Percentiles rank a stretch among this genome's conserved stretches.
phyloP scores from a whole-genome alignment of 306 rosid species.

The Lagenaria siceraria region DNA sequence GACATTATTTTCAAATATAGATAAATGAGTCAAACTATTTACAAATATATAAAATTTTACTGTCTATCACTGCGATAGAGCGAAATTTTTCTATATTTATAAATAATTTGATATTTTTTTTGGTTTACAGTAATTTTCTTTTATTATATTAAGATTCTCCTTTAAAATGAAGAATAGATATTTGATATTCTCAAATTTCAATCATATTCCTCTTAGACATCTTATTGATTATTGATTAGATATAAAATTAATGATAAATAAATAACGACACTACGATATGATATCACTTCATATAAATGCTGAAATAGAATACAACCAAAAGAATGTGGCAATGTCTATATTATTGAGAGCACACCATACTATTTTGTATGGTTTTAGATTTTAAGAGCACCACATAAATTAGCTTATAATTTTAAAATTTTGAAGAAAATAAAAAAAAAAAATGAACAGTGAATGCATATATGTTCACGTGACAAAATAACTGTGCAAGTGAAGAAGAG shows the following conservation, averaged over 20 bases:
- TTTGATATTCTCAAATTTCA: not conserved
- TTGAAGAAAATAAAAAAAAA: not conserved
- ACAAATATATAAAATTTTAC: no score
- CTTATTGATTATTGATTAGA: no score
- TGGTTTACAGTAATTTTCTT: no score
- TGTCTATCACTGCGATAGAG: no score
- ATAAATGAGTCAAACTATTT: no score
- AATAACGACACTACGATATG: not conserved
- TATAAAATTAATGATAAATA: not conserved
- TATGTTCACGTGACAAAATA: not conserved
- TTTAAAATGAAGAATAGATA: no score
- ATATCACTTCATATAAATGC: not conserved
- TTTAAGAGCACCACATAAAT: not conserved
- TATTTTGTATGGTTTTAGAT: not conserved
- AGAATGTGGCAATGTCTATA: not conserved
- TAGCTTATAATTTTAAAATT: not conserved
- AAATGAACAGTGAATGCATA: not conserved
- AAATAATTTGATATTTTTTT: no score
- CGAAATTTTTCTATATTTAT: no score
- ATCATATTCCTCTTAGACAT: not conserved
- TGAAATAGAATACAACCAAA: not conserved
- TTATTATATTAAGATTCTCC: no score
- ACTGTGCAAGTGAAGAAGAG: not conserved
- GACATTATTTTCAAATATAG: no score
- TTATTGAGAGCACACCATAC: not conserved